Evolutionary conservation across 108 stramenopile species (phyloP).

Genomic region (Pseudonitzschia multiseries): DNA sequence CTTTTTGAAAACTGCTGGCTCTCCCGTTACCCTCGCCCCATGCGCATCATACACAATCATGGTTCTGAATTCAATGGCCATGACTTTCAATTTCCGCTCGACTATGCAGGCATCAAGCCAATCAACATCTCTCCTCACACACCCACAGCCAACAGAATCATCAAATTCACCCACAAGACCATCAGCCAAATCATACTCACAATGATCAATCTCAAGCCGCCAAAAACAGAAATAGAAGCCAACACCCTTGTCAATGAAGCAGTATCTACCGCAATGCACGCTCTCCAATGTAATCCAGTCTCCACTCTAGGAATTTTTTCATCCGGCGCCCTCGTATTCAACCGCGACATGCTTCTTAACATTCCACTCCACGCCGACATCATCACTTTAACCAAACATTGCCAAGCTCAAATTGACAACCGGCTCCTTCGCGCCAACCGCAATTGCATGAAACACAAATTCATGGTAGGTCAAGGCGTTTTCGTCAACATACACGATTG

Average conservation of each 20-base stretch:
- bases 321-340: slow-evolving; percentile 44
- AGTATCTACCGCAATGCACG: slow-evolving; percentile 27
- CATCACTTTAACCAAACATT: background rate
- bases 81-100: slow-evolving; percentile 27
- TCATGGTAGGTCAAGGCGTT: background rate
- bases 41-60: slow-evolving; percentile 24
- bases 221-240: background rate
- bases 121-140: slow-evolving; percentile 29
- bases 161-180: slow-evolving; percentile 38
- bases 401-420: background rate
- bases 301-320: background rate
- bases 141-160: slow-evolving; percentile 41
- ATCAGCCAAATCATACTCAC: slow-evolving; percentile 32
- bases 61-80: slow-evolving; percentile 35
- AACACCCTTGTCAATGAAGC: background rate
- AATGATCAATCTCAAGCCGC: background rate
- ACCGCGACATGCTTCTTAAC: slow-evolving; percentile 43
- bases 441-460: background rate
- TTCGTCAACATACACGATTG: background rate
- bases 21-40: slow-evolving; percentile 34
- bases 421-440: background rate
- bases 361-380: slow-evolving; percentile 23
- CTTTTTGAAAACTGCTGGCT: slow-evolving; percentile 30
- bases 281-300: slow-evolving; percentile 17
- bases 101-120: slow-evolving; percentile 13